Percentiles rank a stretch among this genome's conserved stretches.
Evolutionary conservation across 116 monocot genomes (phyloP).

Genomic region (Phalaenopsis hybrid): DNA sequence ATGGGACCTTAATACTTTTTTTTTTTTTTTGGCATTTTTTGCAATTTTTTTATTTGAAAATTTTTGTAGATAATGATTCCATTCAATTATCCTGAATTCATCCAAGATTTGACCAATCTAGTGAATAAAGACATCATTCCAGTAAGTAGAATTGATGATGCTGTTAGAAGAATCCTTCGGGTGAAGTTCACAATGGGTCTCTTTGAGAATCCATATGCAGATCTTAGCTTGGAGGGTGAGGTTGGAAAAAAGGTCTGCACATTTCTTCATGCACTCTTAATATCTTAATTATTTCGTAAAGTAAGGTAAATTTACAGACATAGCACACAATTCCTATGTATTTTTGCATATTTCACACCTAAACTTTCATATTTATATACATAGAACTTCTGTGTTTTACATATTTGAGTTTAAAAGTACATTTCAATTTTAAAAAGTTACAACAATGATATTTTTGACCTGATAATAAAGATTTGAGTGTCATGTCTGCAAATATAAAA

Average conservation of each 20-base stretch:
- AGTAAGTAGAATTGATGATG: slow-evolving; percentile 47
- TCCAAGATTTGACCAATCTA: slow-evolving; percentile 23
- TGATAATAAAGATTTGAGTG: no score
- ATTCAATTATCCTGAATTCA: slow-evolving; percentile 24
- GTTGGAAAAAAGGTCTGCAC: slow-evolving; percentile 31
- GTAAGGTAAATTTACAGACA: no score
- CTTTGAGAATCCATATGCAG: slow-evolving; percentile 42
- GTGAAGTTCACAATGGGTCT: slow-evolving; percentile 54
- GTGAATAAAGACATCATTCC: slow-evolving; percentile 33
- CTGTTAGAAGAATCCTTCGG: slow-evolving; percentile 40
- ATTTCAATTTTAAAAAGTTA: no score
- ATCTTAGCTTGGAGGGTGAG: slow-evolving; percentile 25
- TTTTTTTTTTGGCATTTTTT: no score
- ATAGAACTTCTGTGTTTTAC: no score
- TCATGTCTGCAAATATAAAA: no score
- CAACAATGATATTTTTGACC: no score
- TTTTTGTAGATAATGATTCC: slow-evolving; percentile 33
- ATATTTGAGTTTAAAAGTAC: no score
- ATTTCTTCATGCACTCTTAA: background rate
- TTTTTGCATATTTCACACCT: no score
- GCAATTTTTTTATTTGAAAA: background rate
- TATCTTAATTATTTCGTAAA: background rate
- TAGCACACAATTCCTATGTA: no score
- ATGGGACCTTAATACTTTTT: background rate
- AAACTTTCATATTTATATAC: no score